These are phyloP conservation scores for Magnaporthales sp. DNA, from an alignment of 2,329 filamentous ascomycete species.

Conservation along the genomic window DNA sequence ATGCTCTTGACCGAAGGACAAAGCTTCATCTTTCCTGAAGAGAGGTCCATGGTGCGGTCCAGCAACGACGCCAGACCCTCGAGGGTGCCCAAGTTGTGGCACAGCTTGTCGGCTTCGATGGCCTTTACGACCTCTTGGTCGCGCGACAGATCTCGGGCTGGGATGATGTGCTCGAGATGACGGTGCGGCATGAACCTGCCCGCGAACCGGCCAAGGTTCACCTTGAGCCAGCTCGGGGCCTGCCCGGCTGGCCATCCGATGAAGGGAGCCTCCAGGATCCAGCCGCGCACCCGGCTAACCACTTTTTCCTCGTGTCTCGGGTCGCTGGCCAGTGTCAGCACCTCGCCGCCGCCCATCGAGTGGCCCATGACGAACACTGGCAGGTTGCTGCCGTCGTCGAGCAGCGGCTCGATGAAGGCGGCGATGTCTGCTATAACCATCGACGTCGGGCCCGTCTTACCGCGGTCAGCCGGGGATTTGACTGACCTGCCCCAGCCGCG, in stretches of 20 bases:
- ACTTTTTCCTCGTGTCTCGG: constrained; percentile 34
- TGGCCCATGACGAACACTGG: constrained; percentile 84
- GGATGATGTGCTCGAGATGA: constrained; percentile 59
- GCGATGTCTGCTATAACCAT: constrained; percentile 71
- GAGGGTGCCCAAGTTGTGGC: constrained; percentile 76
- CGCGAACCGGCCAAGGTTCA: constrained; percentile 58
- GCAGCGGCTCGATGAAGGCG: constrained; percentile 57
- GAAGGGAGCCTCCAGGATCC: constrained; percentile 70
- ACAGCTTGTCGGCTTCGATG: constrained; percentile 58
- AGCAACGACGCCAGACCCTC: constrained; percentile 70
- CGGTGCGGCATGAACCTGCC: constrained; percentile 57
- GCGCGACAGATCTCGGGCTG: constrained; percentile 55
- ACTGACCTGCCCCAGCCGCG: constrained; percentile 79
- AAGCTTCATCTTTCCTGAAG: constrained; percentile 43
- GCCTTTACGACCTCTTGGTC: constrained; percentile 54
- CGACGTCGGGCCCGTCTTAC: constrained; percentile 64
- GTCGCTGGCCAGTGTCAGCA: constrained; percentile 50
- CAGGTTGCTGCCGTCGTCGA: constrained; percentile 25
- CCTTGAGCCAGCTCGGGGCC: constrained; percentile 53
- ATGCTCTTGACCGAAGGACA: constrained; percentile 44
- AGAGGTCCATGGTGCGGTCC: constrained; percentile 58
- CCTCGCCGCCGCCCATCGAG: constrained; percentile 81
- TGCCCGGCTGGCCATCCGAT: constrained; percentile 60
- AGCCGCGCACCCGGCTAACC: constrained; percentile 57
- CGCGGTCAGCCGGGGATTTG: constrained; percentile 49